Evolutionary conservation across 208 protist genomes (phyloP).

Genomic region (Crithidia brevicula): DNA sequence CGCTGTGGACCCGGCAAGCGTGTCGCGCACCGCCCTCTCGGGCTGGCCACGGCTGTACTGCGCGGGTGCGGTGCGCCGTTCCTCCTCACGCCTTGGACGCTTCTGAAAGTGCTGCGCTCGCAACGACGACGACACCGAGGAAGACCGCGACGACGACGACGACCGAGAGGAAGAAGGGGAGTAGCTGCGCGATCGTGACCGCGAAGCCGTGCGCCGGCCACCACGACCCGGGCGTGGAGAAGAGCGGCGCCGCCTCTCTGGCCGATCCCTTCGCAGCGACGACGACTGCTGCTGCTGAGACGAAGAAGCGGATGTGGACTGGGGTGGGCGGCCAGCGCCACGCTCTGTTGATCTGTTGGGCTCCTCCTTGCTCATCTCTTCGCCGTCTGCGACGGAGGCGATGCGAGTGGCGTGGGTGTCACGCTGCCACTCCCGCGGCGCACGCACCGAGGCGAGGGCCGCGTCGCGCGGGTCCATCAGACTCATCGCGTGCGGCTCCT

Average conservation of each 20-base stretch:
- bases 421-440: constrained; percentile 30
- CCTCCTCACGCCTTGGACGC: background rate
- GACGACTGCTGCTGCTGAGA: background rate
- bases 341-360: too few species aligned
- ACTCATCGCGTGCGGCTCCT: constrained; percentile 14
- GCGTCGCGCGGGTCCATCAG: background rate
- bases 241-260: too few species aligned
- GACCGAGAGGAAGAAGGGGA: constrained; percentile 4
- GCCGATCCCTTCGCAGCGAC: background rate
- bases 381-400: too few species aligned
- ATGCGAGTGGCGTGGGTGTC: constrained; percentile 18
- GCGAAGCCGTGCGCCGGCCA: background rate
- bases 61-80: too few species aligned
- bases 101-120: background rate
- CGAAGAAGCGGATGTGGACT: too few species aligned
- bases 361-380: too few species aligned
- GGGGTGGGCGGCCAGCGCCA: too few species aligned
- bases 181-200: background rate
- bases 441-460: constrained; percentile 4
- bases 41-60: too few species aligned
- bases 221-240: background rate
- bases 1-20: too few species aligned
- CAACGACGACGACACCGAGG: constrained; percentile 15
- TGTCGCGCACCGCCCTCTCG: too few species aligned
- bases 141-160: constrained; percentile 6